Percentiles rank a stretch among this genome's conserved stretches.
phyloP scores from a whole-genome alignment of 257 asterid species.

The Solanum ossicruentum region DNA sequence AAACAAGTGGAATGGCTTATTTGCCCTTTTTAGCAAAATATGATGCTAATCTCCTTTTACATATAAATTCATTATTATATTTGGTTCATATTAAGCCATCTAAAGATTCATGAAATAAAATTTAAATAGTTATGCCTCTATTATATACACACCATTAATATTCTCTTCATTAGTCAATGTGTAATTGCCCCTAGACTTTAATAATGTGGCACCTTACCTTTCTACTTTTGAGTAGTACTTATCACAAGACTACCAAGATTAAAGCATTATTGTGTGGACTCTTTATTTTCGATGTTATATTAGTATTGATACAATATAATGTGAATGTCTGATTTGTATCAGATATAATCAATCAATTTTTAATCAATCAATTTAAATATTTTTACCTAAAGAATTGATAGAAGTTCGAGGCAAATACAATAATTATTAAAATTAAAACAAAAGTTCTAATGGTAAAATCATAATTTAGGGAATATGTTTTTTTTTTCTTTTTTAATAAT shows the following conservation, averaged over 20 bases:
- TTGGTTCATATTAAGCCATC: neutral
- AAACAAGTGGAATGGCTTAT: neutral
- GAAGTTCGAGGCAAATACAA: neutral
- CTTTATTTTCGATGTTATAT: neutral
- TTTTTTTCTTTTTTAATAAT: too few relatives aligned
- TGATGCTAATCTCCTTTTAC: too few relatives aligned
- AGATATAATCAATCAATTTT: neutral
- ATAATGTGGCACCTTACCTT: neutral
- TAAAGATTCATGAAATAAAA: neutral
- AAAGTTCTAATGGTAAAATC: neutral
- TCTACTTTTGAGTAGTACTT: neutral
- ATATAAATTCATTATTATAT: too few relatives aligned
- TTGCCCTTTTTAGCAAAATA: too few relatives aligned
- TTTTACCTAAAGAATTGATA: neutral
- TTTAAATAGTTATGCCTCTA: neutral
- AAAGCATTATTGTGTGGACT: neutral
- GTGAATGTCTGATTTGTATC: neutral
- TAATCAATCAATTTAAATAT: neutral
- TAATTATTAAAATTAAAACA: neutral
- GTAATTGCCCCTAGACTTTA: neutral
- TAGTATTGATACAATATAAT: neutral
- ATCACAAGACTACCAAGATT: neutral
- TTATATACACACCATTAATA: neutral
- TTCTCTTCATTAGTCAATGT: neutral
- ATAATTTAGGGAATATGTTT: neutral